These are phyloP conservation scores for Evernia prunastri DNA, from an alignment of 495 filamentous ascomycete species.

Conservation along the genomic window DNA sequence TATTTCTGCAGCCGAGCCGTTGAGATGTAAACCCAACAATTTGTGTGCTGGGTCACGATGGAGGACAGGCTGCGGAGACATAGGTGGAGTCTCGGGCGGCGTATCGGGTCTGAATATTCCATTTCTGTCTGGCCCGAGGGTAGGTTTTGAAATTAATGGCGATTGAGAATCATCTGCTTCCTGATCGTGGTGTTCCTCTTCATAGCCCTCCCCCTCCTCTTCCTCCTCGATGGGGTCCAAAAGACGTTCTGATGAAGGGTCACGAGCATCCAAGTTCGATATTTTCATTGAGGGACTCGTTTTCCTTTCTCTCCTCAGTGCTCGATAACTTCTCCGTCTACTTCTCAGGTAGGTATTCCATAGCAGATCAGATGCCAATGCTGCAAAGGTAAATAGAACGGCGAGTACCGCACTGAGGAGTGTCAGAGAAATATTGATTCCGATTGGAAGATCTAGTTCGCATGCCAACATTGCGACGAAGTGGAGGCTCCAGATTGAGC, in stretches of 20 bases:
- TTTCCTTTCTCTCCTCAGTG: neutral
- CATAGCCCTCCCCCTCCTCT: neutral
- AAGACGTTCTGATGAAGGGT: neutral
- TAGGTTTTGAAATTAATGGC: neutral
- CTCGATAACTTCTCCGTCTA: slow-evolving; percentile 7
- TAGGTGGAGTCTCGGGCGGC: slow-evolving; percentile 1
- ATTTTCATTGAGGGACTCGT: neutral
- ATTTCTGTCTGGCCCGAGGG: neutral
- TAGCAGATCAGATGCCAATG: slow-evolving; percentile 25
- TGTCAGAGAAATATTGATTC: slow-evolving; percentile 24
- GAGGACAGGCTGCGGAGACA: neutral
- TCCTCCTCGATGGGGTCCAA: slow-evolving; percentile 9
- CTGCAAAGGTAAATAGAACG: slow-evolving; percentile 28
- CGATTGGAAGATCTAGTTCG: slow-evolving; percentile 28
- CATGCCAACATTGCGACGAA: slow-evolving; percentile 31
- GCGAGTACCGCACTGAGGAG: slow-evolving; percentile 27
- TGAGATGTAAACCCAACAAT: neutral
- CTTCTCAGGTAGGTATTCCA: slow-evolving; percentile 23
- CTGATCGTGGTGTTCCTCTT: neutral
- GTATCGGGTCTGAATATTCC: neutral
- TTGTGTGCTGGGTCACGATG: slow-evolving; percentile 3
- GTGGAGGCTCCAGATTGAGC: slow-evolving; percentile 31
- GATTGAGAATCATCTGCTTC: neutral
- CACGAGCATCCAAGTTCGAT: neutral
- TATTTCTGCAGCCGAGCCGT: neutral